Evolutionary conservation across 345 rosid species (phyloP).

Genomic region (Combretum micranthum): DNA sequence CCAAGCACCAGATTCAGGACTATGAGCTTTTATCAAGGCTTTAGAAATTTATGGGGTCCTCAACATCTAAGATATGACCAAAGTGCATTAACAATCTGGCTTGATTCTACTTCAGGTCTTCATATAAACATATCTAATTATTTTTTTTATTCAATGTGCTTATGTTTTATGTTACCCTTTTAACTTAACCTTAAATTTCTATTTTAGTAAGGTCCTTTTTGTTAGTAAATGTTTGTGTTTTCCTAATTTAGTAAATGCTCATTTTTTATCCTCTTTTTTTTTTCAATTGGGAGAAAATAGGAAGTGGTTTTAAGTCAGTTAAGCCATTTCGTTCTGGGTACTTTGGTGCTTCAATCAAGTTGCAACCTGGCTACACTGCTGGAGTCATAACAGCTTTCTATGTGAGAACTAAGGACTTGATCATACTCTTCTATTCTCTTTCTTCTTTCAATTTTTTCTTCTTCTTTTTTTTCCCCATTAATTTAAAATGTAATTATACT

Average conservation of each 20-base stretch:
- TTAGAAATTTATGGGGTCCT: conserved; percentile 90
- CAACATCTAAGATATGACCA: conserved; percentile 64
- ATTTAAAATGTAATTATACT: no score
- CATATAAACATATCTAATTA: not conserved
- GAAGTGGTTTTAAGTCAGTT: conserved; percentile 94
- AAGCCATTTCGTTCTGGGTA: conserved; percentile 85
- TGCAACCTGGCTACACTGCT: conserved; percentile 92
- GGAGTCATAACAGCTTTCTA: conserved; percentile 94
- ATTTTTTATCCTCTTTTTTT: conserved; percentile 7
- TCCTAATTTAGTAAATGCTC: conserved; percentile 7
- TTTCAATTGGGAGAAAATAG: conserved; percentile 18
- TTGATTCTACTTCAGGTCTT: conserved; percentile 79
- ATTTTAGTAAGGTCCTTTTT: no score
- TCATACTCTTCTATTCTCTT: no score
- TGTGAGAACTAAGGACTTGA: conserved; percentile 31
- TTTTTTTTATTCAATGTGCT: no score
- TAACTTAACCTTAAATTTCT: not conserved
- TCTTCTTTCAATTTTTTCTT: not conserved
- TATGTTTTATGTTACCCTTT: no score
- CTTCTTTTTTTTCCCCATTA: not conserved
- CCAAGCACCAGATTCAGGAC: conserved; percentile 77
- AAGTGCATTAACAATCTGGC: conserved; percentile 76
- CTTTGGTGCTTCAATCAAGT: conserved; percentile 80
- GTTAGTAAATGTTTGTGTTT: no score
- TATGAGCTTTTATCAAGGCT: conserved; percentile 59